Base-by-base conservation (phyloP, 352 stramenopile species). In the Peronospora destructor region DNA sequence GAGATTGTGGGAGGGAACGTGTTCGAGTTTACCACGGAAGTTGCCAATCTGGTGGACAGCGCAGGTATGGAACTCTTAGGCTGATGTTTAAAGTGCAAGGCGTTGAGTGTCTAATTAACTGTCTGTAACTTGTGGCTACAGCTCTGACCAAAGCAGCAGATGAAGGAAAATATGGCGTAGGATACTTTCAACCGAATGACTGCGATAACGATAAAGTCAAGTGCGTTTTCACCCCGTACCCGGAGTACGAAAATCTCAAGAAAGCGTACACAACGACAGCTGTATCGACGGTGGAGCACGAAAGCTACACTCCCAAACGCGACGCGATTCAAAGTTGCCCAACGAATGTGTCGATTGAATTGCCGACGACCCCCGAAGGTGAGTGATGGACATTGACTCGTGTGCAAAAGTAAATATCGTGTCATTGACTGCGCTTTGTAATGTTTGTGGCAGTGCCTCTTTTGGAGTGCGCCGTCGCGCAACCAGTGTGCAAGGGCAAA, bases 231-330 rank as follows among this genome's bases (percentile, higher is more conserved):
- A 75, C 49, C 34, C 73, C 73, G 14, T 87, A 89, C 49, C 81
- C 81, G 4, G 76, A 91, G 59, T 87, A 76, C 45, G 59, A 74
- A 4, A 78, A 79, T 57, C 66, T 91, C 29, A 85, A 86, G 55
- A 66, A 64, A 33, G 76, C 76, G n/a, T 91, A 85, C 71, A 84
- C 73, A 5, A 80, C 66, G 0, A 90, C 78, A 0, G 66, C 65
- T 42, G 59, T 59, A n/a, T 87, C 78, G 26, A 83, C 69, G 0
- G 26, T 86, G 16, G 82, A 35, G 32, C 28, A 59, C 33, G 50
- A 66, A 17, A 53, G 49, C 19, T 91, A 64, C 59, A 66, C 26
- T 13, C 61, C 73, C 1, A 47, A 33, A 43, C 67, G 70, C 17
- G 53, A 52, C 19, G 45, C 47, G 16, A 73, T 78, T 21, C 48